phyloP scores from a whole-genome alignment of 805 yeast genomes.

The Candida fluviatilis region DNA sequence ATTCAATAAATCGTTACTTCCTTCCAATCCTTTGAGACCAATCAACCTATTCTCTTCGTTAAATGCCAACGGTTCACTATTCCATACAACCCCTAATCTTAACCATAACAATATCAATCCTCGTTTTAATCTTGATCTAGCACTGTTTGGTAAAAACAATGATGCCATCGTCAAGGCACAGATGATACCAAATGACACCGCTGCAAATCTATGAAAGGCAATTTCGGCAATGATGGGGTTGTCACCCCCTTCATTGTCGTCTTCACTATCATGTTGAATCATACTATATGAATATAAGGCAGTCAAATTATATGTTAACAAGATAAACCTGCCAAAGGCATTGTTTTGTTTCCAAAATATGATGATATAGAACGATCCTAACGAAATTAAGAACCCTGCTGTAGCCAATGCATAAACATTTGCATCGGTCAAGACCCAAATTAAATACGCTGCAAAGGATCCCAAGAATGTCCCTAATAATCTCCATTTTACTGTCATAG shows the following conservation, averaged over 20 bases:
- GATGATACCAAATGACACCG: slow-evolving; percentile 67
- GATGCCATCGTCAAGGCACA: slow-evolving; percentile 75
- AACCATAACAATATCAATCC: slow-evolving; percentile 73
- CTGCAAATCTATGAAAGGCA: slow-evolving; percentile 72
- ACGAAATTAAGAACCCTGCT: slow-evolving; percentile 43
- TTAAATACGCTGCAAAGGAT: slow-evolving; percentile 53
- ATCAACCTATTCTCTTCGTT: slow-evolving; percentile 23
- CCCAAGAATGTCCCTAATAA: slow-evolving; percentile 75
- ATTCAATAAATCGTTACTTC: slow-evolving; percentile 49
- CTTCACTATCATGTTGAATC: slow-evolving; percentile 53
- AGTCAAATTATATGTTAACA: slow-evolving; percentile 74
- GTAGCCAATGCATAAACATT: slow-evolving; percentile 49
- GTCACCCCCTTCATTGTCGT: slow-evolving; percentile 65
- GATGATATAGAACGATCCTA: slow-evolving; percentile 55
- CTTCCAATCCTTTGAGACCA: slow-evolving; percentile 45
- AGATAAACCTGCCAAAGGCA: slow-evolving; percentile 65
- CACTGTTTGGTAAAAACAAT: slow-evolving; percentile 68
- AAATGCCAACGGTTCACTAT: slow-evolving; percentile 61
- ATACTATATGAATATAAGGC: slow-evolving; percentile 72
- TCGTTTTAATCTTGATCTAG: slow-evolving; percentile 60
- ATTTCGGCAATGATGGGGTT: slow-evolving; percentile 66
- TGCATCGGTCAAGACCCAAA: slow-evolving; percentile 59
- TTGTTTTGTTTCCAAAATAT: slow-evolving; percentile 60
- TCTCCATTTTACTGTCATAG: slow-evolving; percentile 72
- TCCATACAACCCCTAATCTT: slow-evolving; percentile 78